Evolutionary conservation across 2,329 filamentous ascomycete species (phyloP).

Genomic region (Penicillium sp.): DNA sequence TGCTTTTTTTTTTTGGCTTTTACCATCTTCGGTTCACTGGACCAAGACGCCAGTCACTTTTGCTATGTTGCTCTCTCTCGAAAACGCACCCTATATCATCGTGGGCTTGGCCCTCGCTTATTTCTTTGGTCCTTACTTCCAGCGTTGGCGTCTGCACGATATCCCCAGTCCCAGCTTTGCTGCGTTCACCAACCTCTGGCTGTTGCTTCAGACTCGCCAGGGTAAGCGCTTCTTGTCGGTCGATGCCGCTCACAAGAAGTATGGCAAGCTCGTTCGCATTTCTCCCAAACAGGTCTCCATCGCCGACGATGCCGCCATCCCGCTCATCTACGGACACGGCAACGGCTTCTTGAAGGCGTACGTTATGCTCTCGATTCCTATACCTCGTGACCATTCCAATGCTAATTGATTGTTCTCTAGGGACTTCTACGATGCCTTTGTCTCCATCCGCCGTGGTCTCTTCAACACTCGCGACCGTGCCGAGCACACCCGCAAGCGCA

Average conservation of each 20-base stretch:
- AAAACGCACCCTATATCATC: constrained; percentile 40
- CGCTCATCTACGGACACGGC: constrained; percentile 73
- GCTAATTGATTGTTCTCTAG: constrained; percentile 41
- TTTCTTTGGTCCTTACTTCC: constrained; percentile 58
- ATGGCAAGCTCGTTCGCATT: constrained; percentile 77
- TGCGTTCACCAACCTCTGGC: constrained; percentile 75
- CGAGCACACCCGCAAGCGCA: constrained; percentile 85
- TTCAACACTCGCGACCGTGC: constrained; percentile 84
- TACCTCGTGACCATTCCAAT: neutral
- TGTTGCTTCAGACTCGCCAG: constrained; percentile 63
- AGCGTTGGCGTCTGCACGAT: constrained; percentile 52
- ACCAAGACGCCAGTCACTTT: neutral
- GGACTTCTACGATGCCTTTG: constrained; percentile 88
- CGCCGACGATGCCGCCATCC: constrained; percentile 75
- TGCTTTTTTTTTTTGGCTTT: too few species aligned
- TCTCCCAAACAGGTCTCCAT: constrained; percentile 82
- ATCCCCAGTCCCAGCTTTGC: constrained; percentile 56
- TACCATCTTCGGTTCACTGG: neutral
- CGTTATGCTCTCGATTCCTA: constrained; percentile 22
- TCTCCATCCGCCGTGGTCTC: constrained; percentile 77
- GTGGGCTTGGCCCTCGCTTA: constrained; percentile 53
- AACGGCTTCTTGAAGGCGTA: constrained; percentile 72
- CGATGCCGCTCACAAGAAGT: constrained; percentile 70
- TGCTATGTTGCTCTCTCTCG: constrained; percentile 31
- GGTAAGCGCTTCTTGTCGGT: constrained; percentile 65